phyloP scores from a whole-genome alignment of 2,329 filamentous ascomycete species.

The Periconia macrospinosa region DNA sequence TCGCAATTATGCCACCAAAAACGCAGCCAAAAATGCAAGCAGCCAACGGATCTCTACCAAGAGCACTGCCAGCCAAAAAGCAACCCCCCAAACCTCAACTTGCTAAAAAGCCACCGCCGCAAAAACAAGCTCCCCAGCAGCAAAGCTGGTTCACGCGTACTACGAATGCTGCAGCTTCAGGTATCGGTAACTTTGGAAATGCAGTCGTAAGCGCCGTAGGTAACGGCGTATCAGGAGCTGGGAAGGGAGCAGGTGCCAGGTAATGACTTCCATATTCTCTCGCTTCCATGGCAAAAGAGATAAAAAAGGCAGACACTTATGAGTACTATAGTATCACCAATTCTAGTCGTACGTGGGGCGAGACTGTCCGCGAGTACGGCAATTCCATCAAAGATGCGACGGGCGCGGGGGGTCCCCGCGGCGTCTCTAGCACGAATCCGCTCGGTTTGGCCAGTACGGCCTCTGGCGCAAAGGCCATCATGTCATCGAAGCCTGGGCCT shows the following conservation, averaged over 20 bases:
- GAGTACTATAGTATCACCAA: slow-evolving; percentile 39
- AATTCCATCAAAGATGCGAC: slow-evolving; percentile 54
- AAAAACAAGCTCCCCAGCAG: slow-evolving; percentile 29
- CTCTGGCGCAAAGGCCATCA: slow-evolving; percentile 32
- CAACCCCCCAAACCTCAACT: slow-evolving; percentile 5
- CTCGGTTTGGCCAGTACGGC: slow-evolving; percentile 44
- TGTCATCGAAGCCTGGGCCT: slow-evolving; percentile 23
- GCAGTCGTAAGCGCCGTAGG: slow-evolving; percentile 48
- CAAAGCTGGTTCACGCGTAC: slow-evolving; percentile 51
- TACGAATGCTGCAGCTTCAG: slow-evolving; percentile 46
- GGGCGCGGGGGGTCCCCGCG: slow-evolving; percentile 47
- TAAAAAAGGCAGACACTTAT: background rate
- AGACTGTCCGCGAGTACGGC: slow-evolving; percentile 52
- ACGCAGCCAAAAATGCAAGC: slow-evolving; percentile 16
- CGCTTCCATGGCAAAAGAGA: background rate
- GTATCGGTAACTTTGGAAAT: slow-evolving; percentile 49
- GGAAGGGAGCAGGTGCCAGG: slow-evolving; percentile 47
- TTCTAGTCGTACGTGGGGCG: slow-evolving; percentile 50
- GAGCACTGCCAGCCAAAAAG: slow-evolving; percentile 8
- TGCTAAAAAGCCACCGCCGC: slow-evolving; percentile 13
- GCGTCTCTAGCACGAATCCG: slow-evolving; percentile 50
- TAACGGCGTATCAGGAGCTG: slow-evolving; percentile 51
- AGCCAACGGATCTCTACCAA: slow-evolving; percentile 13
- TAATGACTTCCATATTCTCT: slow-evolving; percentile 16
- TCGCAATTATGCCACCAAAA: slow-evolving; percentile 27